Evolutionary conservation across 345 rosid genomes (phyloP), one percentile per base, ranked within the genome.

Genomic region (Dovyalis caffra): DNA sequence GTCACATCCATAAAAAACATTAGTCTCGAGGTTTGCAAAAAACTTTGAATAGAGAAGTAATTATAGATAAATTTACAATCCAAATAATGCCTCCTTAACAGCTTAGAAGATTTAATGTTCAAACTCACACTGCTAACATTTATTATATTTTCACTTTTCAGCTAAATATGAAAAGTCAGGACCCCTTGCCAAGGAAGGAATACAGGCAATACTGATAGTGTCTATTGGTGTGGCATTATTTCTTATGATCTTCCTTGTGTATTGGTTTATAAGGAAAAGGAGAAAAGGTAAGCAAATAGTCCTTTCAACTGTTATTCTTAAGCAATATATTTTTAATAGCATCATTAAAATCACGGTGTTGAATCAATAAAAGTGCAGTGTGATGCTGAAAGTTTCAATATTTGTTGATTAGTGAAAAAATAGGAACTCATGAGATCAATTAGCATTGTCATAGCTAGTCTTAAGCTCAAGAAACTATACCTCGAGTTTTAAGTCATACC

Each of bases 261-360:
- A 5, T 67, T 75, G 76, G 37, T 51, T 57, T 28, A 28, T 71
- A 8, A 35, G 3, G 38, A 66, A 28, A 62, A 71, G 47, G 21
- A 75, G 61, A 70, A 57, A 70, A 74, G 78, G 82, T 79, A 74
- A 68, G 15, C 20, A 68, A 29, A 21, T 51, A n/a, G n/a, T 23
- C 10, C 21, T 35, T 6, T 47, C n/a, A 47, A 18, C 18, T 47
- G 53, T 47, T 16, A 16, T 16, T 3, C 53, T 7, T 47, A 21
- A 47, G 53, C 53, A 18, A 15, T 47, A 47, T 4, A 25, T 10
- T 65, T 16, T 71, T 69, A 9, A 16, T 18, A 47, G 18, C n/a
- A 47, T 18, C 18, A 47, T 16, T 47, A 47, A 47, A 18, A 9
- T 8, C 40, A 9, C 11, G 10, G 40, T 37, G 40, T 37, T 8